These are phyloP conservation scores for Staphylotrichum longicolle DNA, from an alignment of 495 filamentous ascomycete genomes.

Conservation along the genomic window DNA sequence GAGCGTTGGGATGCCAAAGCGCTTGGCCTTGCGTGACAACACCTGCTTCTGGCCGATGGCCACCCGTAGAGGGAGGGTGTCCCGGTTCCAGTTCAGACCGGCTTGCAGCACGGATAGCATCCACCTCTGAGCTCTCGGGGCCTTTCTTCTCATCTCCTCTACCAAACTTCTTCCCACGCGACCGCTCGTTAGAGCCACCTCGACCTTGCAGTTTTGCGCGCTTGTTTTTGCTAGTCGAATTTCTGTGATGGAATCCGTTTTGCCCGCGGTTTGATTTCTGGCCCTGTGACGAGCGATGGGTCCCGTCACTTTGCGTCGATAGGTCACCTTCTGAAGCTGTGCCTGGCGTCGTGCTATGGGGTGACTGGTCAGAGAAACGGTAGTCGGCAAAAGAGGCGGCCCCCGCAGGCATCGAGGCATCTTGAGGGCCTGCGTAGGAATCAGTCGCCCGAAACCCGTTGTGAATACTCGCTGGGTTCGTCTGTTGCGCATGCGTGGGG, in stretches of 20 bases:
- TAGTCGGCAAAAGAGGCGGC: neutral
- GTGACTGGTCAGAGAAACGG: neutral
- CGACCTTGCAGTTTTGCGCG: conserved; percentile 15
- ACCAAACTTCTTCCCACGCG: conserved; percentile 30
- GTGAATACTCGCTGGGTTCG: neutral
- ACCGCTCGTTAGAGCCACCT: neutral
- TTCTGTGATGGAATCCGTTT: conserved; percentile 10
- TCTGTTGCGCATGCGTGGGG: neutral
- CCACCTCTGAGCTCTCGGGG: neutral
- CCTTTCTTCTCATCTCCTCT: neutral
- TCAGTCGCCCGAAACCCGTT: neutral
- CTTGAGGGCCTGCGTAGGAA: neutral
- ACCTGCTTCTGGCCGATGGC: too few relatives aligned
- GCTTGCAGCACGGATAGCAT: too few relatives aligned
- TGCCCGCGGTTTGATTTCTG: conserved; percentile 7
- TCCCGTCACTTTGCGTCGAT: neutral
- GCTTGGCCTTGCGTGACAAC: neutral
- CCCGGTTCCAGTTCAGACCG: too few relatives aligned
- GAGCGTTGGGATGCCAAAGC: neutral
- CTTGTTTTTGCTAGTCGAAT: conserved; percentile 12
- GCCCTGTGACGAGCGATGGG: conserved; percentile 14
- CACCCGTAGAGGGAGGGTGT: too few relatives aligned
- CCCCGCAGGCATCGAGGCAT: neutral
- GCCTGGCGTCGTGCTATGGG: neutral
- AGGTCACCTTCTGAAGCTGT: conserved; percentile 11